phyloP scores from a whole-genome alignment of 805 yeast genomes.

The Metschnikowia vanudenii region DNA sequence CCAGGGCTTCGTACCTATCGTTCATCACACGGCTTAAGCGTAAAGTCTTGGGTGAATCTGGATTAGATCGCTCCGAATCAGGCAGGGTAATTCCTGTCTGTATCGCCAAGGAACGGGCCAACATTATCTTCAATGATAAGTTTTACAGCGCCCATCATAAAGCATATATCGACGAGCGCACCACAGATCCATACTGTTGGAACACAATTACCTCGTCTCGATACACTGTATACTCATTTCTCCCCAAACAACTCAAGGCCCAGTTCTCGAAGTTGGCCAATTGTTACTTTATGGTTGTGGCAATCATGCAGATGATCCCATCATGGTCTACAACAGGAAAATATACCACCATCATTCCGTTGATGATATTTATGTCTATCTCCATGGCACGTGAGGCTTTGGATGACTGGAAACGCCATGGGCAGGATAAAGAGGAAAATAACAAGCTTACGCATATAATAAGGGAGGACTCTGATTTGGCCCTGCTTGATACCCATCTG shows the following conservation, averaged over 20 bases:
- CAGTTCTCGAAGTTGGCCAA: conserved; percentile 94
- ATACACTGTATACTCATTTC: conserved; percentile 73
- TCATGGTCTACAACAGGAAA: conserved; percentile 97
- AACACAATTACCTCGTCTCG: conserved; percentile 84
- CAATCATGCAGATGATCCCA: conserved; percentile 93
- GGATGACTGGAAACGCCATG: conserved; percentile 88
- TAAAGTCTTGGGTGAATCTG: conserved; percentile 9
- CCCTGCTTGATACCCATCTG: conserved; percentile 35
- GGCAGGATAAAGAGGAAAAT: conserved; percentile 83
- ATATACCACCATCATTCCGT: conserved; percentile 88
- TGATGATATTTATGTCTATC: conserved; percentile 79
- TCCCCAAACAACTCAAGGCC: conserved; percentile 85
- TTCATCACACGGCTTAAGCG: conserved; percentile 32
- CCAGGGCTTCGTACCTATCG: conserved; percentile 13
- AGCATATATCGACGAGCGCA: conserved; percentile 67
- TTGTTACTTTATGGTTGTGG: conserved; percentile 82
- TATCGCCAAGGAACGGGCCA: conserved; percentile 38
- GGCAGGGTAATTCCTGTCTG: conserved; percentile 79
- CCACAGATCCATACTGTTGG: conserved; percentile 53
- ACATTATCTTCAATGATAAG: conserved; percentile 29
- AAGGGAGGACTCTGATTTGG: conserved; percentile 30
- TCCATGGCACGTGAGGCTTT: conserved; percentile 91
- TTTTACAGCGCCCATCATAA: conserved; percentile 24
- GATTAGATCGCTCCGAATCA: conserved; percentile 30
- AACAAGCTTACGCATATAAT: conserved; percentile 37